Conservation (phyloP, 768 basidiomycete species). For the Fomitopsis serialis region DNA sequence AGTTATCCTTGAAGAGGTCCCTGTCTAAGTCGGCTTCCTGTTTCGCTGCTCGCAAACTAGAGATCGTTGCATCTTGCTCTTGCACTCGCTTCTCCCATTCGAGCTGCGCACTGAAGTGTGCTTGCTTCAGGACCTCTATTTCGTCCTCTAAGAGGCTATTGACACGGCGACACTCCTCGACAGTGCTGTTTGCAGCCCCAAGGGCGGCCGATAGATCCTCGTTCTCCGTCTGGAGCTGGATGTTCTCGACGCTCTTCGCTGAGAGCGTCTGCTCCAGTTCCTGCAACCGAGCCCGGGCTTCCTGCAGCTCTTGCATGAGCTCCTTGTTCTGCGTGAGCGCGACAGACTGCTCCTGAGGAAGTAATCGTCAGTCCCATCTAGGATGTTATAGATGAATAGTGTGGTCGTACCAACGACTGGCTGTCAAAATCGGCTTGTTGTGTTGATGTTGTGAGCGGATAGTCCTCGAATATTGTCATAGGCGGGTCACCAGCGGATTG, state of each 20-base stretch:
- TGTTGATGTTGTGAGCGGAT: conserved; percentile 13
- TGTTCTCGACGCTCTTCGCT: neutral
- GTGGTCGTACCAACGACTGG: conserved; percentile 15
- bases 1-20: conserved; percentile 13
- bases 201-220: neutral
- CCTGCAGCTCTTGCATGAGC: neutral
- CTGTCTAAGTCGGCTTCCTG: conserved; percentile 10
- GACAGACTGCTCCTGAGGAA: neutral
- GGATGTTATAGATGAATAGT: too few species aligned
- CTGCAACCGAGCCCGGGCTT: neutral
- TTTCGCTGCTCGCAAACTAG: conserved; percentile 1
- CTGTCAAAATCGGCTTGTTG: conserved; percentile 16
- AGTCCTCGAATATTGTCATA: neutral
- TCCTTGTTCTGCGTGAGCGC: neutral
- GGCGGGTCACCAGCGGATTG: neutral
- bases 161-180: neutral
- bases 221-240: neutral
- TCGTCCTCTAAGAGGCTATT: neutral
- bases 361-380: too few species aligned
- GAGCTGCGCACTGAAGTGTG: neutral
- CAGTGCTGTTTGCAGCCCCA: neutral
- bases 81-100: neutral
- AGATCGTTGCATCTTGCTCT: neutral
- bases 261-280: neutral
- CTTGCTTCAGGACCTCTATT: neutral